phyloP scores from a whole-genome alignment of 805 yeast species.

The Blastobotrys attinorum region DNA sequence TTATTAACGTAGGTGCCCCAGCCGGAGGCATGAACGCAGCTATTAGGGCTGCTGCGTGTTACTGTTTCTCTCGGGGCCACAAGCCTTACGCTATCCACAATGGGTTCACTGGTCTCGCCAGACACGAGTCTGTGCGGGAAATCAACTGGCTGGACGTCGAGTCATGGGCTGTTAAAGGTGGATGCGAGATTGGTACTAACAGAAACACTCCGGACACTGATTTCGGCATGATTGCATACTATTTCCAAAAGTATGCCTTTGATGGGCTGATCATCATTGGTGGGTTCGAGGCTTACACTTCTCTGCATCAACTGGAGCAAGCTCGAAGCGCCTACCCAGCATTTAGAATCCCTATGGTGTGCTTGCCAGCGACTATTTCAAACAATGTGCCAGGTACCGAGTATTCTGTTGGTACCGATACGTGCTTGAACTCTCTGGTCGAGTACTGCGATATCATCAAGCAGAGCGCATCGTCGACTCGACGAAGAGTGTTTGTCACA shows the following conservation, averaged over 20 bases:
- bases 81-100: conserved; percentile 83
- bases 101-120: conserved; percentile 85
- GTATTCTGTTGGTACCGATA: conserved; percentile 90
- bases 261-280: conserved; percentile 91
- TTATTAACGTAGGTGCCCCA: conserved; percentile 93
- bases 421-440: conserved; percentile 86
- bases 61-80: conserved; percentile 87
- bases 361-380: conserved; percentile 91
- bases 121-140: conserved; percentile 76
- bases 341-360: conserved; percentile 88
- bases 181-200: conserved; percentile 96
- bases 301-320: conserved; percentile 71
- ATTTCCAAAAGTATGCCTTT: conserved; percentile 78
- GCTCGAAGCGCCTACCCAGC: conserved; percentile 79
- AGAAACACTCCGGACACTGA: conserved; percentile 77
- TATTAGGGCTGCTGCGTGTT: conserved; percentile 80
- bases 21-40: conserved; percentile 96
- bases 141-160: conserved; percentile 80
- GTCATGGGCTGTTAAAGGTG: conserved; percentile 84
- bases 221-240: conserved; percentile 84
- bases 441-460: conserved; percentile 92
- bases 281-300: conserved; percentile 92
- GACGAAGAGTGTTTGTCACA: conserved; percentile 90
- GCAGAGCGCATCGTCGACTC: conserved; percentile 88
- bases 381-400: conserved; percentile 99